Evolutionary conservation across 2,329 filamentous ascomycete species (phyloP).

Genomic region (Dactylellina sp.): DNA sequence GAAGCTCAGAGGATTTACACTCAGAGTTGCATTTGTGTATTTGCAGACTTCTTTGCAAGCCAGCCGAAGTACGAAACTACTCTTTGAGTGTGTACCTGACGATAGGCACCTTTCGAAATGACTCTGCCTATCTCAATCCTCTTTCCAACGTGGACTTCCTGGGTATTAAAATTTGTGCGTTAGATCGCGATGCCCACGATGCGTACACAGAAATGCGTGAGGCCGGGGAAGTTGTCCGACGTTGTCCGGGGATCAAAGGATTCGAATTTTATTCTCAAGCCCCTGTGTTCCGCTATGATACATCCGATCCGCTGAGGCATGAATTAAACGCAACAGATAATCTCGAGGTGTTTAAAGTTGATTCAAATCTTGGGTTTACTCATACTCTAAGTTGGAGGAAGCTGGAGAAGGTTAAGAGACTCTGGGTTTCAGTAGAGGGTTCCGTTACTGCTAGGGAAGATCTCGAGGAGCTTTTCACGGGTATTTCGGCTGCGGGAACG

Average conservation of each 20-base stretch:
- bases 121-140: slow-evolving; percentile 30
- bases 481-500: slow-evolving; percentile 16
- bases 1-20: slow-evolving; percentile 28
- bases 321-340: slow-evolving; percentile 15
- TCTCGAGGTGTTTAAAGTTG: slow-evolving; percentile 41
- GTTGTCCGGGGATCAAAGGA: slow-evolving; percentile 38
- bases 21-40: slow-evolving; percentile 24
- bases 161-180: slow-evolving; percentile 31
- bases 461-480: slow-evolving; percentile 36
- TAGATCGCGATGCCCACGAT: slow-evolving; percentile 18
- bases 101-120: slow-evolving; percentile 21
- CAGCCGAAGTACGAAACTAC: slow-evolving; percentile 12
- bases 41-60: slow-evolving; percentile 28
- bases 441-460: slow-evolving; percentile 39
- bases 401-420: slow-evolving; percentile 23
- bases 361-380: slow-evolving; percentile 51
- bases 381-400: slow-evolving; percentile 40
- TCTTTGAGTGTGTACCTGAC: slow-evolving; percentile 16
- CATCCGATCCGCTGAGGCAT: slow-evolving; percentile 27
- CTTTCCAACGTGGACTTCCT: slow-evolving; percentile 28
- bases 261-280: slow-evolving; percentile 55
- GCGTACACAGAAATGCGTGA: slow-evolving; percentile 24
- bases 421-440: slow-evolving; percentile 45
- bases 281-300: slow-evolving; percentile 35
- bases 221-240: slow-evolving; percentile 29